Evolutionary conservation across 2,329 filamentous ascomycete species (phyloP), one percentile per base, ranked within the genome.

Genomic region (Calonectria hongkongensis): DNA sequence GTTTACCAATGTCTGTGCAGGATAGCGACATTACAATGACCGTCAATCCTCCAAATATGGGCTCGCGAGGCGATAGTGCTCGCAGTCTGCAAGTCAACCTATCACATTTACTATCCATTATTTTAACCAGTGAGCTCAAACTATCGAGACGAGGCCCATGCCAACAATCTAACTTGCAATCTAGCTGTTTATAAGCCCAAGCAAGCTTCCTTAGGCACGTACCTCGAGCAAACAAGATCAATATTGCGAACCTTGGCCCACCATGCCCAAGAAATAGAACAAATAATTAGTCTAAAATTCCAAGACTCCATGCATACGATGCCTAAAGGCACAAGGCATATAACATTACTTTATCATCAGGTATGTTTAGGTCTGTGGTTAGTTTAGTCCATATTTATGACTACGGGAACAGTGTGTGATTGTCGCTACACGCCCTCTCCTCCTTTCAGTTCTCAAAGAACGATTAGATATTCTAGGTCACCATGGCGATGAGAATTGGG

Each of bases 261-360:
- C 0, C 82, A 86, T 25, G 85, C 84, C 0, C 81, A 84, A 45
- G 84, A 86, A 3, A 82, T 86, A 2, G 84, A 85, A 25, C 79
- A 74, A 0, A 84, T 85, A 1, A 81, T 86, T 13, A 73, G 79
- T 1, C 51, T 78, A 2, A 83, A 83, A 16, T 81, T 83, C 10
- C 75, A 78, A 18, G 83, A 80, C 33, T 83, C 82, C 0, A 79
- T 84, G 0, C 81, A 83, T 9, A 81, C 80, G 0, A 84, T 85
- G 80, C 80, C 84, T 0, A 80, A 82, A 50, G 84, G 81, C 2
- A 85, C 84, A 9, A 80, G 82, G 5, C 81, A 85, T 56, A 80
- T 86, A 4, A 85, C 82, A 0, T 67, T 86, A 6, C 73, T 84
- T 0, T 86, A 86, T 64, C 84, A 85, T 41, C 83, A 85, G 77